Conservation (phyloP, 305 asterid genomes). For the Solanum chacoense region DNA sequence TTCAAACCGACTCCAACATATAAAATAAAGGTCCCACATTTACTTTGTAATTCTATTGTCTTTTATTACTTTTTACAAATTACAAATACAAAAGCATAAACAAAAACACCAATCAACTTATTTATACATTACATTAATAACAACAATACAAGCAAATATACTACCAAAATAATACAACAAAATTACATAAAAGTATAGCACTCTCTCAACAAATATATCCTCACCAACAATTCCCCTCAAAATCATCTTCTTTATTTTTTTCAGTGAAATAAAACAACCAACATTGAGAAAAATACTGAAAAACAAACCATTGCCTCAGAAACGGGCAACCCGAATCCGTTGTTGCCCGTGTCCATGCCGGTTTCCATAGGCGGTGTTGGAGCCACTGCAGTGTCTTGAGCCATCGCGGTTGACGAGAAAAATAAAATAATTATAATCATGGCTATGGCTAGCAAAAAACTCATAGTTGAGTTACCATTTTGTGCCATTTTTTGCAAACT, state of each 20-base stretch:
- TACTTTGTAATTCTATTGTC: not conserved
- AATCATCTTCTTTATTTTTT: not conserved
- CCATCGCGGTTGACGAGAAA: not conserved
- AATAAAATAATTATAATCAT: not conserved
- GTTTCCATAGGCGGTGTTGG: constrained; percentile 10
- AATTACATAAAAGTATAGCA: not conserved
- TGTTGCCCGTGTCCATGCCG: not conserved
- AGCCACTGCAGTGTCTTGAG: constrained; percentile 2
- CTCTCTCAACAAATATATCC: not conserved
- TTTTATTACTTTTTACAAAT: not conserved
- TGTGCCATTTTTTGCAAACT: constrained; percentile 1
- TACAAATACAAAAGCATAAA: not conserved
- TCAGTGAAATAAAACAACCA: not conserved
- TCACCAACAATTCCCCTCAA: not conserved
- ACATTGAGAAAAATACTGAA: not conserved
- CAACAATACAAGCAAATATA: not conserved
- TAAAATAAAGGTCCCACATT: not conserved
- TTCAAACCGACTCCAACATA: not conserved
- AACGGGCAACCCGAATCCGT: not conserved
- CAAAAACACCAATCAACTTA: not conserved
- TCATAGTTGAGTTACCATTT: not conserved
- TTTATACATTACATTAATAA: not conserved
- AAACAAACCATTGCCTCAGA: constrained; percentile 2
- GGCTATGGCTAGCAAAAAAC: not conserved
- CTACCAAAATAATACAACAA: not conserved